Percentiles rank a stretch among this genome's conserved stretches.
phyloP scores from a whole-genome alignment of 305 asterid species.

The Euphrasia arctica region DNA sequence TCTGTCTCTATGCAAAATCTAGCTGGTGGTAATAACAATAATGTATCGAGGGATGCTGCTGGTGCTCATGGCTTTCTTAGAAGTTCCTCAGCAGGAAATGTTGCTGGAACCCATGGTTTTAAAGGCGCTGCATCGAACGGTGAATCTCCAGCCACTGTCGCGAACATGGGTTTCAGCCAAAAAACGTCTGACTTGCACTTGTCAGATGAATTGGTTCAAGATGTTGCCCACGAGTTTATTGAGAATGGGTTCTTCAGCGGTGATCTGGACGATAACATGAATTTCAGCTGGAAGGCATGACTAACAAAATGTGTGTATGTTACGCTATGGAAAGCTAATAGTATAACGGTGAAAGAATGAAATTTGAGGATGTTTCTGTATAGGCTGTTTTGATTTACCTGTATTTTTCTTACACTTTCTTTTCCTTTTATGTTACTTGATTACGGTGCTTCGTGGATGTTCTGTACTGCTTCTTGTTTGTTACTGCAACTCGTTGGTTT shows the following conservation, averaged over 20 bases:
- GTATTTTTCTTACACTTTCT: too few relatives aligned
- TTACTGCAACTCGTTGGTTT: too few relatives aligned
- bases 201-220: slow-evolving; percentile 58
- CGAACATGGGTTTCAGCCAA: slow-evolving; percentile 41
- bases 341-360: background rate
- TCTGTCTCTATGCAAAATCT: slow-evolving; percentile 37
- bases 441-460: too few relatives aligned
- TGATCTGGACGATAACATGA: background rate
- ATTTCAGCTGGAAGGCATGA: slow-evolving; percentile 8
- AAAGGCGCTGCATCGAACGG: slow-evolving; percentile 33
- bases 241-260: slow-evolving; percentile 60
- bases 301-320: background rate
- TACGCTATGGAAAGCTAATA: too few relatives aligned
- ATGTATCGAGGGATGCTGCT: slow-evolving; percentile 30
- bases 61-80: slow-evolving; percentile 32
- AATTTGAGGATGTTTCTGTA: slow-evolving; percentile 1
- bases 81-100: slow-evolving; percentile 26
- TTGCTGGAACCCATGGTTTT: background rate
- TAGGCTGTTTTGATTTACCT: background rate
- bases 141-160: slow-evolving; percentile 45
- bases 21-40: slow-evolving; percentile 31
- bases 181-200: slow-evolving; percentile 60
- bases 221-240: slow-evolving; percentile 56
- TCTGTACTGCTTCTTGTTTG: too few relatives aligned
- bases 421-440: too few relatives aligned